Conservation (phyloP, 1,284 basidiomycete species). For the Fistulinella cinereoalba region DNA sequence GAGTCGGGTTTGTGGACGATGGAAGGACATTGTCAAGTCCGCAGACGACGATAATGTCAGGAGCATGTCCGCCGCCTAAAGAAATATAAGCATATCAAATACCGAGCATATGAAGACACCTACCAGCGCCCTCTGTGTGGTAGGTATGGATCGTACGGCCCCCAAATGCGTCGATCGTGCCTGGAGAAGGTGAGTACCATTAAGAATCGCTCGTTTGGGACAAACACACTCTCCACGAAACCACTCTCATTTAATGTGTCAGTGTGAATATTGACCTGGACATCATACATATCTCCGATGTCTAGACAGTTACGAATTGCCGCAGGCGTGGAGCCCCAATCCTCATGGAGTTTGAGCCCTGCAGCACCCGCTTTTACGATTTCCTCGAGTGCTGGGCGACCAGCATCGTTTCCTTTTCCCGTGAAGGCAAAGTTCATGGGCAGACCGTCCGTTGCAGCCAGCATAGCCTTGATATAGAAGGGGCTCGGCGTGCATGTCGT, state of each 20-base stretch:
- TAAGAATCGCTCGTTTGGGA: not conserved
- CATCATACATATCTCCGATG: slow-evolving; percentile 90
- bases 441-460: slow-evolving; percentile 83
- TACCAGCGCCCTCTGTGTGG: slow-evolving; percentile 91
- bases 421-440: slow-evolving; percentile 94
- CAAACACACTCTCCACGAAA: slow-evolving; percentile 75
- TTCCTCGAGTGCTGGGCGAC: slow-evolving; percentile 70
- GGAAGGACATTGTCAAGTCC: slow-evolving; percentile 91
- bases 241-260: slow-evolving; percentile 96
- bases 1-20: slow-evolving; percentile 95
- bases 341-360: slow-evolving; percentile 96
- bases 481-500: slow-evolving; percentile 91
- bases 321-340: slow-evolving; percentile 94
- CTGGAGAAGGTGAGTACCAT: slow-evolving; percentile 38
- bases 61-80: slow-evolving; percentile 92
- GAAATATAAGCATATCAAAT: slow-evolving; percentile 1
- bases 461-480: slow-evolving; percentile 86
- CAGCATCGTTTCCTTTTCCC: slow-evolving; percentile 93
- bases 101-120: slow-evolving; percentile 16
- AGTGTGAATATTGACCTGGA: slow-evolving; percentile 97
- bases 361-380: slow-evolving; percentile 86
- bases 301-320: slow-evolving; percentile 79
- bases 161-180: slow-evolving; percentile 88
- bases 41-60: slow-evolving; percentile 96
- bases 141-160: slow-evolving; percentile 97